A percentile compares a stretch with the other conserved stretches of the same genome.
These are phyloP conservation scores for Venturia aucupariae DNA, from an alignment of 2,329 filamentous ascomycete species.

Conservation along the genomic window DNA sequence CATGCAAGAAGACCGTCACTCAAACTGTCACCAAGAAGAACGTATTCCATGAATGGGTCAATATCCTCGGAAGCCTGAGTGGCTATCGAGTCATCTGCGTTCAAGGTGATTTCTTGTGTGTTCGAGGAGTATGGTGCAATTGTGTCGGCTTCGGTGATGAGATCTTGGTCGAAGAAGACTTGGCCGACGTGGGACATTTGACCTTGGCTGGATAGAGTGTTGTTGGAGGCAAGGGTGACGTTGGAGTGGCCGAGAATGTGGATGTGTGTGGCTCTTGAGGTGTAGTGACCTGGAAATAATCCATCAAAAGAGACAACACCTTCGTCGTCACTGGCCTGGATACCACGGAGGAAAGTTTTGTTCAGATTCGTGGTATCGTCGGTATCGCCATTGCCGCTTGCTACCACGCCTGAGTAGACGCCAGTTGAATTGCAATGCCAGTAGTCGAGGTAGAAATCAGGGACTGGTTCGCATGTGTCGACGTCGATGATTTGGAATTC, in stretches of 20 bases:
- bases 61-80: constrained; percentile 42
- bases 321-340: constrained; percentile 33
- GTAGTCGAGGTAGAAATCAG: constrained; percentile 42
- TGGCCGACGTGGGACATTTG: constrained; percentile 53
- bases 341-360: constrained; percentile 32
- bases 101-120: constrained; percentile 36
- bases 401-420: constrained; percentile 23
- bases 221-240: background rate
- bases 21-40: constrained; percentile 42
- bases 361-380: constrained; percentile 26
- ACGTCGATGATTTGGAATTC: constrained; percentile 48
- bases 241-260: constrained; percentile 11
- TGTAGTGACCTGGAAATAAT: constrained; percentile 40
- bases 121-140: constrained; percentile 37
- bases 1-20: constrained; percentile 15
- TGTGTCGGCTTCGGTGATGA: constrained; percentile 43
- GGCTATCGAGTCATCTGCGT: constrained; percentile 42
- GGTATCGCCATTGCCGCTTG: constrained; percentile 33
- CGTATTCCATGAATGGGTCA: constrained; percentile 51
- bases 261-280: constrained; percentile 22
- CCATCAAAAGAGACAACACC: constrained; percentile 36
- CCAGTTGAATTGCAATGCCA: constrained; percentile 38
- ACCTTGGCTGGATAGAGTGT: constrained; percentile 21
- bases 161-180: constrained; percentile 53
- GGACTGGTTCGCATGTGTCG: constrained; percentile 43